Evolutionary conservation across 495 filamentous ascomycete genomes (phyloP), one percentile per base, ranked within the genome.

Genomic region (Letharia lupina): DNA sequence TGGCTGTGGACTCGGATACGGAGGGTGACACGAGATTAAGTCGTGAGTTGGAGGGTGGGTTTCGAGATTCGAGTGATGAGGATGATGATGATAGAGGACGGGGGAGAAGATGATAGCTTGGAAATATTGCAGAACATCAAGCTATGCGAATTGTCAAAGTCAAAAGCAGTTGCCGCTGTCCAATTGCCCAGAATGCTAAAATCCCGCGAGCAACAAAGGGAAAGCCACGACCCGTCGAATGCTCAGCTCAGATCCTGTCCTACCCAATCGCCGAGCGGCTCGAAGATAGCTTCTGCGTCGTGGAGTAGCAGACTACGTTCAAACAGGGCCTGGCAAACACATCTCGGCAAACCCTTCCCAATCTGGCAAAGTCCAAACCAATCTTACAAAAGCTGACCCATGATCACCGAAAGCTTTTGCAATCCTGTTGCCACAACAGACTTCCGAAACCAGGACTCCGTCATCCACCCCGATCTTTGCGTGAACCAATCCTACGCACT

Each of bases 1-100:
- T 82, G 70, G 76, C 82, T 67, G 66, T 76, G 75, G 66, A 81
- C 76, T 71, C 80, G 72, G 65, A 79, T 74, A 69, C 67, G 39
- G 57, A 74, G 69, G 71, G 67, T 50, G 78, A 83, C 62, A 77
- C 84, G 66, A 81, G 91, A 68, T 71, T 95, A 60, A 91, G 90
- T 78, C 82, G 91, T 73, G 91, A 96, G 45, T 73, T 95, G 63
- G 91, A 94, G 74, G 84, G 90, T 66, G 91, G 89, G 1, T 95
- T 95, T 39, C 60, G 65, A 58, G 65, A 63, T 58, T 67, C 65
- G 1, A 83, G 84, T 41, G 88, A 91, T n/a, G 81, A 83, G 23
- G 77, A 67, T 60, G 58, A 60, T 52, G 62, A 64, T 41, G 59
- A 39, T 45, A 65, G 59, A 60, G 54, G 57, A 60, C 66, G 54